A percentile compares a stretch with the other conserved stretches of the same genome.
These are phyloP conservation scores for Lactarius indigo DNA, from an alignment of 768 basidiomycete species.

Conservation along the genomic window DNA sequence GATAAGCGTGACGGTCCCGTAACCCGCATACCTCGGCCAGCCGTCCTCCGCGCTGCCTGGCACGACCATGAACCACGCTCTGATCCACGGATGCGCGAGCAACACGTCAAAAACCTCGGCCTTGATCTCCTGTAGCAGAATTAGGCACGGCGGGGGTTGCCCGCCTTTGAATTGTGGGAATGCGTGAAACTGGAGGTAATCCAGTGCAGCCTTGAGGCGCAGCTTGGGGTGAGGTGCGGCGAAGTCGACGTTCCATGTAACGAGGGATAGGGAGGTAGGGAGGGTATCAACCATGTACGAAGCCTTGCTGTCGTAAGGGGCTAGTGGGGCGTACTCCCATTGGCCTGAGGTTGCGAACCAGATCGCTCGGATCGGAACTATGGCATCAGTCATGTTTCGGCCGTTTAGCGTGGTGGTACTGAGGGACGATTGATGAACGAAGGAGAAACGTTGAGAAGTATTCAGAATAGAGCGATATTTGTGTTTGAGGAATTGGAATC, in stretches of 20 bases:
- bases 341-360: neutral
- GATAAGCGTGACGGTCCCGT: constrained; percentile 72
- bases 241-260: constrained; percentile 75
- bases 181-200: constrained; percentile 52
- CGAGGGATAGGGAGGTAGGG: constrained; percentile 47
- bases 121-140: constrained; percentile 70
- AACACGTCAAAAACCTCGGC: constrained; percentile 43
- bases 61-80: constrained; percentile 52
- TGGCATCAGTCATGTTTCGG: constrained; percentile 1
- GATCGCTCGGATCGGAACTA: neutral
- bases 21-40: constrained; percentile 49
- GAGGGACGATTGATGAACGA: neutral
- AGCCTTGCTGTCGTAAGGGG: constrained; percentile 33
- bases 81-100: constrained; percentile 59
- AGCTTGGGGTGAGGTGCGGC: constrained; percentile 34
- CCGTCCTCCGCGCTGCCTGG: constrained; percentile 47
- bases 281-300: constrained; percentile 23
- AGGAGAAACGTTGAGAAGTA: neutral
- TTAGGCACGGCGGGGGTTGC: constrained; percentile 54
- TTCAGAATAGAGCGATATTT: neutral
- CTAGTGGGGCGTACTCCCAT: constrained; percentile 30
- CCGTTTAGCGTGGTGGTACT: neutral
- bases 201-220: constrained; percentile 48
- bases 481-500: neutral
- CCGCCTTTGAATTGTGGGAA: constrained; percentile 42